Evolutionary conservation across 257 asterid genomes (phyloP).

Genomic region (Solanum chmielewskii): DNA sequence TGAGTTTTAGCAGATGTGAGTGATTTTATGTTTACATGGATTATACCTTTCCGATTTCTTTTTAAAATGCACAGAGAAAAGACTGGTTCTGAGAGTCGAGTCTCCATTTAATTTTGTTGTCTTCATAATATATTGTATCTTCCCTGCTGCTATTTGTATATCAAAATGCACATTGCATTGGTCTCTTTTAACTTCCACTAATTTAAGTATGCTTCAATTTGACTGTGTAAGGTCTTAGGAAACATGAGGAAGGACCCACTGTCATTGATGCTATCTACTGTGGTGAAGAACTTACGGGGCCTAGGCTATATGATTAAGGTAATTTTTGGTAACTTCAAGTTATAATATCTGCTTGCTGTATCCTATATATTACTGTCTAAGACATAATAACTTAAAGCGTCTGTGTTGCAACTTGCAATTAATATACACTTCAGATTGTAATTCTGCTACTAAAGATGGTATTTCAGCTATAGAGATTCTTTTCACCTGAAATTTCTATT

Average conservation of each 20-base stretch:
- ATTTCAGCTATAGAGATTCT: neutral
- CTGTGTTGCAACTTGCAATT: neutral
- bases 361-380: neutral
- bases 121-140: neutral
- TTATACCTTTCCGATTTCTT: neutral
- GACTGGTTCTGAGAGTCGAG: neutral
- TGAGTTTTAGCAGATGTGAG: neutral
- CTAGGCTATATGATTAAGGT: conserved; percentile 86
- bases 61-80: neutral
- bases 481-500: neutral
- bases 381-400: neutral
- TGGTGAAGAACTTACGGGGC: conserved; percentile 58
- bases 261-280: conserved; percentile 70
- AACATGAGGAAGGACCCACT: conserved; percentile 75
- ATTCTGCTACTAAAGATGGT: neutral
- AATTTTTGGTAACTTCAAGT: neutral
- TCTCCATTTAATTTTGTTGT: neutral
- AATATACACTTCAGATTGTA: neutral
- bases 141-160: neutral
- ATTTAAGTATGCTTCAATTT: neutral
- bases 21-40: neutral
- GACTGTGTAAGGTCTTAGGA: conserved; percentile 60
- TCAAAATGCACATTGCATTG: neutral
- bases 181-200: neutral
- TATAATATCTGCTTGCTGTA: neutral